Evolutionary conservation across 2,329 filamentous ascomycete species (phyloP).

Genomic region (Microascus cirrosus): DNA sequence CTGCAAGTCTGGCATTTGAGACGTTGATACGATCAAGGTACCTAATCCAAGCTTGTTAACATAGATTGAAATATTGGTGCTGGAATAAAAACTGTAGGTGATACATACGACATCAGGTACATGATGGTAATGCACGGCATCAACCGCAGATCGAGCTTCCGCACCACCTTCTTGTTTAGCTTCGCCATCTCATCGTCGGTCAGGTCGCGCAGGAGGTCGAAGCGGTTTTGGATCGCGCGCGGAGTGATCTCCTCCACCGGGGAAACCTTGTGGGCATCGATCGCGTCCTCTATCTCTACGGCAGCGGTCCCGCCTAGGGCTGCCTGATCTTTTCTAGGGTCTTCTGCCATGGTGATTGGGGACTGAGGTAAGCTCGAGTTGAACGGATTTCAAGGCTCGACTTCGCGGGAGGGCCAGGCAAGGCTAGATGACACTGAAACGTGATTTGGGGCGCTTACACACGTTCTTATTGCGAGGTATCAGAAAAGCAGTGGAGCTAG

Average conservation of each 20-base stretch:
- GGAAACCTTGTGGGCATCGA: neutral
- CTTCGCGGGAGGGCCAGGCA: neutral
- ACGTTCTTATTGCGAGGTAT: too few relatives aligned
- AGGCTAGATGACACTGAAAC: neutral
- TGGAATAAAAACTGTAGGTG: neutral
- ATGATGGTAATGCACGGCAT: conserved; percentile 16
- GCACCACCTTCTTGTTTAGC: conserved; percentile 16
- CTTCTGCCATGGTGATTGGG: neutral
- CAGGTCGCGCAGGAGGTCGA: conserved; percentile 12
- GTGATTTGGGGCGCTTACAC: neutral
- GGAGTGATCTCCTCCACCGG: conserved; percentile 5
- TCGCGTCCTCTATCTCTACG: neutral
- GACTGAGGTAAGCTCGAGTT: neutral
- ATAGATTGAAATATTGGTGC: neutral
- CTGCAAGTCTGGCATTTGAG: conserved; percentile 25
- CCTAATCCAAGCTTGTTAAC: conserved; percentile 14
- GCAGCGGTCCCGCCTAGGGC: neutral
- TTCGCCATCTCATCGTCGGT: conserved; percentile 11
- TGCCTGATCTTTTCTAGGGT: neutral
- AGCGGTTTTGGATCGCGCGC: conserved; percentile 13
- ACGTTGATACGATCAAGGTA: conserved; percentile 39
- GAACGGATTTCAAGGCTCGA: neutral
- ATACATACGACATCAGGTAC: conserved; percentile 15
- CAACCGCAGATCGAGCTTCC: conserved; percentile 18
- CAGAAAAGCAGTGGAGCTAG: too few relatives aligned